Evolutionary conservation across 257 asterid genomes (phyloP), one percentile per base, ranked within the genome.

Genomic region (Hygrophila difformis): DNA sequence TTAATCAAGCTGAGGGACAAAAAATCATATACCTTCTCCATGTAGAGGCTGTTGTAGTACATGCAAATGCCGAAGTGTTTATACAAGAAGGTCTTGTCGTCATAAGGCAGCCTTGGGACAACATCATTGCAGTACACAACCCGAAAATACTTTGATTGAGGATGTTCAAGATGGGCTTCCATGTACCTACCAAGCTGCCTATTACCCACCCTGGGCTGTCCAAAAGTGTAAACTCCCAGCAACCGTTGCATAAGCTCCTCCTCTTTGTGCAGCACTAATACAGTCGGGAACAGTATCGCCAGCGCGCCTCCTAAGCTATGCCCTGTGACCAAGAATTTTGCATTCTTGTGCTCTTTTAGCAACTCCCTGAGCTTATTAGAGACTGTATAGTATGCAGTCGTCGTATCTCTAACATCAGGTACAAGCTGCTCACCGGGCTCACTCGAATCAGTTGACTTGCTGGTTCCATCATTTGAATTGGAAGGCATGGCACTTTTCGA

Each of bases 221-320:
- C 96, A 26, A 47, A 85, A 0, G 98, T 89, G 67, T 85, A 79
- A 36, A 89, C 64, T 0, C 82, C 84, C 44, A 72, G 53, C 53
- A 89, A 48, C 18, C 82, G 68, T 47, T 71, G 50, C 92, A 82
- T 59, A 51, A 75, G 3, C 56, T 65, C 73, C 67, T 69, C 66
- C 68, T 89, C 93, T 48, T 70, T 59, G 3, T 79, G 94, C 67
- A 85, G 64, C 48, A 71, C 69, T 2, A 85, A 65, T 63, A 89
- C 72, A 0, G 82, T 71, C 0, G 96, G 93, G 74, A 85, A 79
- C 69, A 89, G 23, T 64, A 89, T 76, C 9, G 98, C 93, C 17
- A 89, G 65, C 12, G 98, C 96, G 55, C 96, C 98, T 10, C 98
- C 98, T 22, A 89, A 68, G 60, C 98, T 89, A 60, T 89, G 98